Evolutionary conservation across 805 yeast species (phyloP).

Genomic region (Tetrapisispora phaffii): DNA sequence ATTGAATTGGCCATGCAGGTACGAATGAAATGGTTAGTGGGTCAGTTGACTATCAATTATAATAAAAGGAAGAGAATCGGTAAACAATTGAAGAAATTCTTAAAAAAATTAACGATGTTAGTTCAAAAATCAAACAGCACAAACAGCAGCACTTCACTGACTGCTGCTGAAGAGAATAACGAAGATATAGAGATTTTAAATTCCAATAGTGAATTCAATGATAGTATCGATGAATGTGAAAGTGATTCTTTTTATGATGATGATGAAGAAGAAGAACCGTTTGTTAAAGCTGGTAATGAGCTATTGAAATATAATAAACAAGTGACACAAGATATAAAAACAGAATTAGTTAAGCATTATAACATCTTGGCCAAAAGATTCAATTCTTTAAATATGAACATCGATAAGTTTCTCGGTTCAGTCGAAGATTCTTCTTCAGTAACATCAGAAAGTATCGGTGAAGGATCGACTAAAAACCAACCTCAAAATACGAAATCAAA

Average conservation of each 20-base stretch:
- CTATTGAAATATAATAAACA: slow-evolving; percentile 17
- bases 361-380: slow-evolving; percentile 24
- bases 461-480: slow-evolving; percentile 13
- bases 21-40: slow-evolving; percentile 45
- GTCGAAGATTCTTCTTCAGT: neutral
- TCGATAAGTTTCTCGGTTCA: slow-evolving; percentile 23
- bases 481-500: neutral
- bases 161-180: slow-evolving; percentile 2
- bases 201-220: slow-evolving; percentile 8
- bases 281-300: slow-evolving; percentile 15
- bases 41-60: slow-evolving; percentile 31
- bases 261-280: slow-evolving; percentile 19
- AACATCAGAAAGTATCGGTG: neutral
- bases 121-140: slow-evolving; percentile 5
- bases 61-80: slow-evolving; percentile 34
- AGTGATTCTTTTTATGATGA: slow-evolving; percentile 25
- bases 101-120: slow-evolving; percentile 29
- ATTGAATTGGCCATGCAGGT: slow-evolving; percentile 72
- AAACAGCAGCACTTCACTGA: neutral
- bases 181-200: neutral
- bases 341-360: slow-evolving; percentile 25
- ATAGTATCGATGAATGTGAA: slow-evolving; percentile 23
- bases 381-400: slow-evolving; percentile 24
- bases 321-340: slow-evolving; percentile 19
- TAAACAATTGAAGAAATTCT: slow-evolving; percentile 27